Percentiles rank a stretch among this genome's conserved stretches.
Conservation (phyloP, 768 basidiomycete genomes). For the Lentinula sp. region DNA sequence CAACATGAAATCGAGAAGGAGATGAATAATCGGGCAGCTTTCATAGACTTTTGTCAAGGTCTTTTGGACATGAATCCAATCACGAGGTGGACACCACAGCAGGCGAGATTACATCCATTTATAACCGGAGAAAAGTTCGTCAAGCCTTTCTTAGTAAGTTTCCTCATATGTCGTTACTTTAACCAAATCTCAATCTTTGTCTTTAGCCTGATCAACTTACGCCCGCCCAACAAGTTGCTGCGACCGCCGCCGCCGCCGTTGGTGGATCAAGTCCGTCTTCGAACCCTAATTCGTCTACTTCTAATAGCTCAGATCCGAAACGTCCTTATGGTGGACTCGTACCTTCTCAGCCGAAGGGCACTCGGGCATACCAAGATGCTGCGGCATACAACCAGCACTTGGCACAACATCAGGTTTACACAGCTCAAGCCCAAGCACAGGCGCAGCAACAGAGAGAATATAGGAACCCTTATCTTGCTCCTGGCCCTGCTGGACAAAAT, state of each 20-base stretch:
- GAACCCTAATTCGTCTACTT: slow-evolving; percentile 20
- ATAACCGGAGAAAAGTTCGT: slow-evolving; percentile 96
- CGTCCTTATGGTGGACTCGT: slow-evolving; percentile 92
- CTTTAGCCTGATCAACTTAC: slow-evolving; percentile 47
- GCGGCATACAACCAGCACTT: slow-evolving; percentile 93
- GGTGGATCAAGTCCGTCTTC: slow-evolving; percentile 5
- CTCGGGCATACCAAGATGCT: slow-evolving; percentile 85
- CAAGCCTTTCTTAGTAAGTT: slow-evolving; percentile 74
- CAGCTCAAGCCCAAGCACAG: slow-evolving; percentile 78
- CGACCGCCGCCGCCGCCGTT: neutral
- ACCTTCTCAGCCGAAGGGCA: slow-evolving; percentile 81
- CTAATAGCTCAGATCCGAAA: slow-evolving; percentile 54
- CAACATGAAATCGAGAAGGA: slow-evolving; percentile 90
- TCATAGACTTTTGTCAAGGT: slow-evolving; percentile 97
- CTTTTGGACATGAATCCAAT: slow-evolving; percentile 92
- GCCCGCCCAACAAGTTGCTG: slow-evolving; percentile 15
- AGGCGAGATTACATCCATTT: slow-evolving; percentile 93
- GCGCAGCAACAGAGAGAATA: slow-evolving; percentile 52
- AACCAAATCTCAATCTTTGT: neutral
- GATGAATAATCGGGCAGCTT: slow-evolving; percentile 87
- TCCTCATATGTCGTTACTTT: neutral
- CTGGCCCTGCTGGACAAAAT: slow-evolving; percentile 30
- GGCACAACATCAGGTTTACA: slow-evolving; percentile 90
- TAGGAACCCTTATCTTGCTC: slow-evolving; percentile 78
- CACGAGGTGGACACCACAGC: slow-evolving; percentile 95